These are phyloP conservation scores for Heritiera fomes DNA, from an alignment of 345 rosid species.

Conservation along the genomic window DNA sequence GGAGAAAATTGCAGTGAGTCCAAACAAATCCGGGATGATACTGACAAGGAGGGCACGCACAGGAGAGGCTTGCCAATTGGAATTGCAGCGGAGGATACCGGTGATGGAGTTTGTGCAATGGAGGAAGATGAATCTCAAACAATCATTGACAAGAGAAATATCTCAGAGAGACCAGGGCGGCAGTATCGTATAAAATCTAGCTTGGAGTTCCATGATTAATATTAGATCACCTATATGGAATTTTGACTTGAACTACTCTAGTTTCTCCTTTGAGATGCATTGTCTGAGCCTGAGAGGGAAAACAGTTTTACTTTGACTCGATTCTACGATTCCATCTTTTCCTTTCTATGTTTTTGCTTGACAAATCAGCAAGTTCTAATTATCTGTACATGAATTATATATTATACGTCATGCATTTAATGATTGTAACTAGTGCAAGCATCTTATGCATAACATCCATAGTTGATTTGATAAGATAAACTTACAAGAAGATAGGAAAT, in stretches of 20 bases:
- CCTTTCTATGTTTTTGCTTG: not conserved
- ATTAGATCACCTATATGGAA: not conserved
- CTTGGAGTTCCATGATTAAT: too few species aligned
- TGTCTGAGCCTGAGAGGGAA: too few species aligned
- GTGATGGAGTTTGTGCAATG: slow-evolving; percentile 53
- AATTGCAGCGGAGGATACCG: slow-evolving; percentile 45
- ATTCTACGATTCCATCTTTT: not conserved
- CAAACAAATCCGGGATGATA: slow-evolving; percentile 27
- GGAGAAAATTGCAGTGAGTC: slow-evolving; percentile 30
- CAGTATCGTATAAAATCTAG: too few species aligned
- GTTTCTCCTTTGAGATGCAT: too few species aligned
- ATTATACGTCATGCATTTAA: too few species aligned
- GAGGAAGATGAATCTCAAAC: slow-evolving; percentile 67
- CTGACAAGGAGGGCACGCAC: slow-evolving; percentile 30
- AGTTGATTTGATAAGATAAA: too few species aligned
- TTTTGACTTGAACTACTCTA: too few species aligned
- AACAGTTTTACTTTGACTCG: not conserved
- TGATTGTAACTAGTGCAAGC: too few species aligned
- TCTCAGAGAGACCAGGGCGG: not conserved
- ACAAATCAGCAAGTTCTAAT: not conserved
- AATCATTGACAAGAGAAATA: slow-evolving; percentile 19
- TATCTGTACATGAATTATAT: not conserved
- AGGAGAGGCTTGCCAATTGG: slow-evolving; percentile 35
- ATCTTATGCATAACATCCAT: too few species aligned
- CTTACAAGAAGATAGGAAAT: too few species aligned